Conservation (phyloP, 2,329 filamentous ascomycete species). For the Blastomyces silverae region DNA sequence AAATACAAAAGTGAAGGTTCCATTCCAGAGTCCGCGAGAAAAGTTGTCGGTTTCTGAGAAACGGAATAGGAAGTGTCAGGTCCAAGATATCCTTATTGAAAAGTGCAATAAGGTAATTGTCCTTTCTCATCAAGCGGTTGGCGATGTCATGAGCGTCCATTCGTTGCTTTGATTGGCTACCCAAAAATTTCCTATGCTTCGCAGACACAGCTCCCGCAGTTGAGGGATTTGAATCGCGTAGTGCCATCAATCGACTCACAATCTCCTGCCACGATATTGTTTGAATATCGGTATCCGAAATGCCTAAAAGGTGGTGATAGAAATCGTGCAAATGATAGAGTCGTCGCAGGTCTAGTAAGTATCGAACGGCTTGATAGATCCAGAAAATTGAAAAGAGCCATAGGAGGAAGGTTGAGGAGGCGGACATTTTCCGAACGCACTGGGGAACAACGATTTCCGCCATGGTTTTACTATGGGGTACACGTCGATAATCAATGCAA, state of each 20-base stretch:
- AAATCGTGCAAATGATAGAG: conserved; percentile 77
- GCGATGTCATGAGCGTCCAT: conserved; percentile 96
- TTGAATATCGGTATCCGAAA: conserved; percentile 81
- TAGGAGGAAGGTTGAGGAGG: conserved; percentile 66
- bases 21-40: conserved; percentile 88
- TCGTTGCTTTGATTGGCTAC: conserved; percentile 83
- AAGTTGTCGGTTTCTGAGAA: conserved; percentile 68
- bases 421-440: conserved; percentile 69
- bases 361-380: conserved; percentile 70
- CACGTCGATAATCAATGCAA: conserved; percentile 72
- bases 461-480: conserved; percentile 59
- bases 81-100: conserved; percentile 96
- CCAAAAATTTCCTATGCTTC: conserved; percentile 56
- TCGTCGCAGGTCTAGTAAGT: conserved; percentile 64
- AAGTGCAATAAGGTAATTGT: conserved; percentile 93
- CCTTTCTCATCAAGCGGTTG: conserved; percentile 89
- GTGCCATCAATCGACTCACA: conserved; percentile 73
- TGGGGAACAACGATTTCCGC: conserved; percentile 60
- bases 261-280: conserved; percentile 92
- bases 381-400: conserved; percentile 85
- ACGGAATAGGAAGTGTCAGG: conserved; percentile 76
- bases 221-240: conserved; percentile 79
- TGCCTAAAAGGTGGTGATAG: conserved; percentile 72
- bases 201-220: conserved; percentile 61
- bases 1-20: conserved; percentile 82